Conservation (phyloP, 176 grass and related monocot species). For the Thinopyrum elongatum region DNA sequence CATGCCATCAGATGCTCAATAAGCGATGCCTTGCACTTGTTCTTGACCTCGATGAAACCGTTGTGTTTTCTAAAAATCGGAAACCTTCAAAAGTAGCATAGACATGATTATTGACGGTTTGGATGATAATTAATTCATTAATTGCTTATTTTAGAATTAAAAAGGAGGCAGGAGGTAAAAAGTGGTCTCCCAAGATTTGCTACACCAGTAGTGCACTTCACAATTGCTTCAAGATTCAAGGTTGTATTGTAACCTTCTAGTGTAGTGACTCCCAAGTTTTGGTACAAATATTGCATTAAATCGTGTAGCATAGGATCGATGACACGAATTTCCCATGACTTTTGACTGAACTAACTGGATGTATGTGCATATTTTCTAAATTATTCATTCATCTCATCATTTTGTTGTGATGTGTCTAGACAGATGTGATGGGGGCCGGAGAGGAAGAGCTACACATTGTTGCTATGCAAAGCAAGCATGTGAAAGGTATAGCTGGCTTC, state of each 20-base stretch:
- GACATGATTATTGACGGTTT: conserved; percentile 33
- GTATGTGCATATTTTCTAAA: background rate
- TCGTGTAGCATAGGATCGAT: background rate
- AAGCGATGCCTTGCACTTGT: conserved; percentile 48
- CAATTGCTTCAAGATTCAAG: no score
- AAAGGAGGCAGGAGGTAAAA: no score
- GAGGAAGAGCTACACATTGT: no score
- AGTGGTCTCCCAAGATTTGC: no score
- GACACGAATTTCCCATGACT: background rate
- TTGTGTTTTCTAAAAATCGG: conserved; percentile 4
- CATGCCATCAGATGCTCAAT: conserved; percentile 58
- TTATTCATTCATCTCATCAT: background rate
- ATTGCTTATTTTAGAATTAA: no score
- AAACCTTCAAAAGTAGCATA: conserved; percentile 43
- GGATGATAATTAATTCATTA: background rate
- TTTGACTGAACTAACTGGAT: background rate
- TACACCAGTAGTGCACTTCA: no score
- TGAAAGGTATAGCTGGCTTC: no score
- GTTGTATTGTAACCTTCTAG: no score
- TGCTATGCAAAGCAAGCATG: no score
- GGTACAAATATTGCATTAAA: no score
- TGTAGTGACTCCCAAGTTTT: no score
- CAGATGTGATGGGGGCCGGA: accelerated
- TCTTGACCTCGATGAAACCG: conserved; percentile 29
- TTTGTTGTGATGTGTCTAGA: conserved; percentile 14